A percentile compares a stretch with the other conserved stretches of the same genome.
phyloP scores from a whole-genome alignment of 2,329 filamentous ascomycete genomes.

The Aschersonia sp. region DNA sequence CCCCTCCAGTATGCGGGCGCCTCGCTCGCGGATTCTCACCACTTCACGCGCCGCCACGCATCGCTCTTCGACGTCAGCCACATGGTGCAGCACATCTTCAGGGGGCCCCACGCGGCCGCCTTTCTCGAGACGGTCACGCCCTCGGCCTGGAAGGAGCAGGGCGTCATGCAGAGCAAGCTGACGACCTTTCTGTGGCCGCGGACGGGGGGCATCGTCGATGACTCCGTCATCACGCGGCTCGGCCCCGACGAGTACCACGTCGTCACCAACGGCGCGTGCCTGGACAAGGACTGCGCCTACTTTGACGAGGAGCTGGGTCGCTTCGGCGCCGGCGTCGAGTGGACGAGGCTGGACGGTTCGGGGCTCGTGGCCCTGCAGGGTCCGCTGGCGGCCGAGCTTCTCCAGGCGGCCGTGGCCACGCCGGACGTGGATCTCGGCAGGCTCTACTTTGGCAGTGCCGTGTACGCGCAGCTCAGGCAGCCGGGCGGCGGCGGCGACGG shows the following conservation, averaged over 20 bases:
- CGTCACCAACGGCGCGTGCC: conserved; percentile 87
- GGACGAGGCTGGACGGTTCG: conserved; percentile 55
- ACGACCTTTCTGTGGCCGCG: conserved; percentile 68
- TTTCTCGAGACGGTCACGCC: conserved; percentile 82
- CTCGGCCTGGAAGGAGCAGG: conserved; percentile 50
- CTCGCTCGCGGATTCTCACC: conserved; percentile 71
- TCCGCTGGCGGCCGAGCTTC: conserved; percentile 56
- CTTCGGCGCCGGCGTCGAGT: conserved; percentile 40
- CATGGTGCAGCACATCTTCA: conserved; percentile 86
- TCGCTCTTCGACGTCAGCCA: conserved; percentile 94
- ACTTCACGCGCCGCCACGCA: conserved; percentile 75
- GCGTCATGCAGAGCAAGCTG: conserved; percentile 58
- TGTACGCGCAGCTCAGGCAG: conserved; percentile 49
- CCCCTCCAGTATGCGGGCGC: conserved; percentile 74
- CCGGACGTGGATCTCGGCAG: conserved; percentile 41
- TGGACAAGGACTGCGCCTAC: conserved; percentile 76
- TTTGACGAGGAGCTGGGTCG: conserved; percentile 52
- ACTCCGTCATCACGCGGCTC: conserved; percentile 80
- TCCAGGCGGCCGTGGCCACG: conserved; percentile 45
- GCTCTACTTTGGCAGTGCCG: conserved; percentile 71
- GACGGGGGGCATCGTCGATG: conserved; percentile 87
- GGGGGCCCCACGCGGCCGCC: conserved; percentile 61
- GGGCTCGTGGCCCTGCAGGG: conserved; percentile 86
- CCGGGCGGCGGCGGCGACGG: conserved; percentile 24
- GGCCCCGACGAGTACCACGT: conserved; percentile 67